These are phyloP conservation scores for Diutina rugosa DNA, from an alignment of 1,139 yeast genomes.

Conservation along the genomic window DNA sequence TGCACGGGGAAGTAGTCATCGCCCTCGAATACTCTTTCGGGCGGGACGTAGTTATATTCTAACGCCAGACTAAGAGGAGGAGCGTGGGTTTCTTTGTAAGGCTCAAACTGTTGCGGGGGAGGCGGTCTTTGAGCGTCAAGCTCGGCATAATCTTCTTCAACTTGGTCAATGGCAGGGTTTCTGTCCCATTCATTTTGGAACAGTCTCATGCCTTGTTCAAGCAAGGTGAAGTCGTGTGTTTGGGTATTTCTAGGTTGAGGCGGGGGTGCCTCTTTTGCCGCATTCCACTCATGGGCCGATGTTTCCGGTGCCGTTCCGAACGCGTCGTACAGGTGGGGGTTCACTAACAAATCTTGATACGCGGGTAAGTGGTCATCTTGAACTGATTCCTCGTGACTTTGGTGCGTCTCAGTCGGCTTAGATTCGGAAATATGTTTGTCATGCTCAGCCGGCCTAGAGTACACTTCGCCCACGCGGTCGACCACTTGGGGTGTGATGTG, in stretches of 20 bases:
- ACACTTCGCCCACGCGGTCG: not conserved
- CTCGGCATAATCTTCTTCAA: not conserved
- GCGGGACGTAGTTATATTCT: not conserved
- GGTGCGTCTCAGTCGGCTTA: not conserved
- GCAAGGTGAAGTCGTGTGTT: not conserved
- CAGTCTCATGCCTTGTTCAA: constrained; percentile 6
- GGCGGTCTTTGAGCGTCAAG: not conserved
- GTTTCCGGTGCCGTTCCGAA: constrained; percentile 3
- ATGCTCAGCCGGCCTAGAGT: not conserved
- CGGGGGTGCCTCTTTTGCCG: constrained; percentile 24
- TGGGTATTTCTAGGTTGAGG: constrained; percentile 1
- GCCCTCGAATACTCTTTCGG: not conserved
- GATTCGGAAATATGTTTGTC: not conserved
- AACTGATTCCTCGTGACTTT: not conserved
- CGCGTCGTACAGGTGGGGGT: constrained; percentile 4
- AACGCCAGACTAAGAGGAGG: not conserved
- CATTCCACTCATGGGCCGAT: constrained; percentile 22
- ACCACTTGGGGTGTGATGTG: not conserved
- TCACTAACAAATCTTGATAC: constrained; percentile 11
- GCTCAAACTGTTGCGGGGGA: not conserved
- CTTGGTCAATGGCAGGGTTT: not conserved
- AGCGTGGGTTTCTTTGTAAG: not conserved
- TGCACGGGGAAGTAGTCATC: constrained; percentile 1
- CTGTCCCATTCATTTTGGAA: constrained; percentile 12
- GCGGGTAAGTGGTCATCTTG: constrained; percentile 5